phyloP scores from a whole-genome alignment of 179 eudicot species.

The Spergularia azorica region DNA sequence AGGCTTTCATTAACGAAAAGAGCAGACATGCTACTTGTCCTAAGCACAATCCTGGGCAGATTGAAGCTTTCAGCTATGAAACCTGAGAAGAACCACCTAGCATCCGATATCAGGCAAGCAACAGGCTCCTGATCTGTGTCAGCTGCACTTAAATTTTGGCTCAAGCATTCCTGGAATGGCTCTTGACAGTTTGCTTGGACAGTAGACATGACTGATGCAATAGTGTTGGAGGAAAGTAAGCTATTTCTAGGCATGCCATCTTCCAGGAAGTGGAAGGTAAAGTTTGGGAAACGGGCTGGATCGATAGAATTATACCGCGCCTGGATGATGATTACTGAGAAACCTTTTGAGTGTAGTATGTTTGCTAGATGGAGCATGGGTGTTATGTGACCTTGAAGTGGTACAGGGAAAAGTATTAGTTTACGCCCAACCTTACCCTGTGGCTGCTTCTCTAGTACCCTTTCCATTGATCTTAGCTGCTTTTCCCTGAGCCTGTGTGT shows the following conservation, averaged over 20 bases:
- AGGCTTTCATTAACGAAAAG: constrained; percentile 36
- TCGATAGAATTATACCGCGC: constrained; percentile 20
- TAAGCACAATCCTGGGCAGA: constrained; percentile 54
- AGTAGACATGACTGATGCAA: constrained; percentile 8
- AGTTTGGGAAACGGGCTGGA: constrained; percentile 26
- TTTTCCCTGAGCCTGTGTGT: too few relatives aligned
- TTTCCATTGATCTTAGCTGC: not conserved
- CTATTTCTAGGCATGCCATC: constrained; percentile 32
- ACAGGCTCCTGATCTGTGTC: constrained; percentile 30
- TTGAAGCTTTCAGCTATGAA: constrained; percentile 45
- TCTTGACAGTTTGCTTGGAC: not conserved
- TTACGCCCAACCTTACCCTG: constrained; percentile 5
- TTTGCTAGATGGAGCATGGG: constrained; percentile 35
- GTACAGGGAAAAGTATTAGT: constrained; percentile 23
- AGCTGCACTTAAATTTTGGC: constrained; percentile 25
- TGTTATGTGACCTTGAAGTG: constrained; percentile 33
- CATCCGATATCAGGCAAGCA: constrained; percentile 58
- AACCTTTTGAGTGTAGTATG: constrained; percentile 30
- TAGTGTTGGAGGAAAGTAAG: constrained; percentile 17
- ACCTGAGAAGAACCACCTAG: constrained; percentile 43
- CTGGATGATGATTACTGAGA: constrained; percentile 29
- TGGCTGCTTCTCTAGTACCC: not conserved
- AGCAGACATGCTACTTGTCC: constrained; percentile 51
- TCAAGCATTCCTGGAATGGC: constrained; percentile 36
- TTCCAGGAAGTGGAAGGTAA: constrained; percentile 31